Percentiles rank a stretch among this genome's conserved stretches.
phyloP scores from a whole-genome alignment of 495 filamentous ascomycete genomes.

The Elaphomyces granulatus region DNA sequence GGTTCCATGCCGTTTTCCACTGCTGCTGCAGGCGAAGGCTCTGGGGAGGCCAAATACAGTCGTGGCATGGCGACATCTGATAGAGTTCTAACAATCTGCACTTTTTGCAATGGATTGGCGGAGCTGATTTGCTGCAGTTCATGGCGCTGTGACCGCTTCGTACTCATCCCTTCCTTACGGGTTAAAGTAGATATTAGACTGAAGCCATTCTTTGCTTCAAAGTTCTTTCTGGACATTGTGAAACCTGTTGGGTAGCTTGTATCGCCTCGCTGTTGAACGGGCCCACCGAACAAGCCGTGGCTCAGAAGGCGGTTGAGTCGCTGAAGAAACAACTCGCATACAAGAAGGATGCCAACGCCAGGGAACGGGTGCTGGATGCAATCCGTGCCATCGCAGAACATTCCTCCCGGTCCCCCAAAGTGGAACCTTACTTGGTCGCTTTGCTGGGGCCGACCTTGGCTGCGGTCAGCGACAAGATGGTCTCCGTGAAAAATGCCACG shows the following conservation, averaged over 20 bases:
- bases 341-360: constrained; percentile 93
- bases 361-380: constrained; percentile 74
- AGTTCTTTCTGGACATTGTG: no score
- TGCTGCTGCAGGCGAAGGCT: no score
- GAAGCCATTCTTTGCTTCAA: no score
- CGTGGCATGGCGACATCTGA: not conserved
- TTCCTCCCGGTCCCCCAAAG: constrained; percentile 60
- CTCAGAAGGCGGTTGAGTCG: constrained; percentile 61
- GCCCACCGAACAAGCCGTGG: constrained; percentile 63
- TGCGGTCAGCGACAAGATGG: constrained; percentile 91
- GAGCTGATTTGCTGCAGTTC: no score
- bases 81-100: not conserved
- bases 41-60: not conserved
- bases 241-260: no score
- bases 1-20: no score
- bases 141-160: no score
- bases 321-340: constrained; percentile 85
- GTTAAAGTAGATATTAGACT: no score
- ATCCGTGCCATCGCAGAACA: constrained; percentile 87
- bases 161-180: no score
- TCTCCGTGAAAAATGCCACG: constrained; percentile 75
- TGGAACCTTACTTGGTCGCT: constrained; percentile 85
- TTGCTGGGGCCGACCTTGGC: constrained; percentile 63
- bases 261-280: constrained; percentile 71
- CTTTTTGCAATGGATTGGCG: not conserved